Evolutionary conservation across 208 protist genomes (phyloP).

Genomic region (Naegleria fowleri): DNA sequence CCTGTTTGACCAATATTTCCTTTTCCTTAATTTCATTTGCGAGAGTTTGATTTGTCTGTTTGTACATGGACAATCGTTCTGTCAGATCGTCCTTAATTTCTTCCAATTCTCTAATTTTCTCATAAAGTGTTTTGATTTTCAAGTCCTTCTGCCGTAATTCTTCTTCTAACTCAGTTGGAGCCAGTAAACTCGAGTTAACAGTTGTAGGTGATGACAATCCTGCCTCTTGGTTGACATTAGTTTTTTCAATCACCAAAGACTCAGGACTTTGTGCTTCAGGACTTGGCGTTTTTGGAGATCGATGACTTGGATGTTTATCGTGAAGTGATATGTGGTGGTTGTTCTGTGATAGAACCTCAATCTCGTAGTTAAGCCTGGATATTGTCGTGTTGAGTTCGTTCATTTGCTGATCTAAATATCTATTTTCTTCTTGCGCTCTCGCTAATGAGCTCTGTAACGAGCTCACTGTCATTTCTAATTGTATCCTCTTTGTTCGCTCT

Average conservation of each 20-base stretch:
- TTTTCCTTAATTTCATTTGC: neutral
- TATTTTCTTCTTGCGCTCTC: neutral
- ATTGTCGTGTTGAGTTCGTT: neutral
- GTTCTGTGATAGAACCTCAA: neutral
- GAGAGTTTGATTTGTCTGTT: neutral
- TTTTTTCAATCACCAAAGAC: neutral
- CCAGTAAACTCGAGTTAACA: neutral
- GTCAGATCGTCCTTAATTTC: slow-evolving; percentile 1
- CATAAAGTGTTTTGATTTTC: neutral
- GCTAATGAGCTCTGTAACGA: neutral
- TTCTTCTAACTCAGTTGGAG: neutral
- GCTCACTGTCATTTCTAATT: neutral
- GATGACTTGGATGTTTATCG: neutral
- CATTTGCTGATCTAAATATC: neutral
- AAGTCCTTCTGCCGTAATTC: neutral
- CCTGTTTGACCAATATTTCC: neutral
- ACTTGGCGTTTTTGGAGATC: neutral
- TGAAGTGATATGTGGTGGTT: neutral
- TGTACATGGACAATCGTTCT: neutral
- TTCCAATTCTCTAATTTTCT: neutral
- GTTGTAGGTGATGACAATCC: too few species aligned
- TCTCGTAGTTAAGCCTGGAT: neutral
- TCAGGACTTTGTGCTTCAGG: neutral
- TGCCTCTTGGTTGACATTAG: neutral
- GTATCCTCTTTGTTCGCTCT: neutral